A percentile compares a stretch with the other conserved stretches of the same genome.
Conservation (phyloP, 2,329 filamentous ascomycete genomes). For the Ceratocystis eucalypticola region DNA sequence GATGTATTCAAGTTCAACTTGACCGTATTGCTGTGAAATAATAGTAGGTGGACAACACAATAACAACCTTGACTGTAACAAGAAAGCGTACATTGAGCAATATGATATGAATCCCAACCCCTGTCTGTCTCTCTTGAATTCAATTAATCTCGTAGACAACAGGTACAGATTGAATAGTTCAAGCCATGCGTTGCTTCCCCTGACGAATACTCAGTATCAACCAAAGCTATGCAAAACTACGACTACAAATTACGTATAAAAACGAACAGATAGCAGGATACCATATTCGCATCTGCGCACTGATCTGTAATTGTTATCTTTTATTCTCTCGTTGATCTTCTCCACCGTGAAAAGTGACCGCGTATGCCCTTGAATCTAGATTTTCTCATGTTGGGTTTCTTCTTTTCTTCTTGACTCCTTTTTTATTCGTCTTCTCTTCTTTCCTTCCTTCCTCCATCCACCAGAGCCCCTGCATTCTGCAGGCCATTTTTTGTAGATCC, state of each 20-base stretch:
- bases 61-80: background rate
- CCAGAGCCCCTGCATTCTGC: constrained; percentile 4
- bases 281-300: too few relatives aligned
- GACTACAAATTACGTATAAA: too few relatives aligned
- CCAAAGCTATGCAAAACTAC: too few relatives aligned
- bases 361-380: background rate
- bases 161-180: too few relatives aligned
- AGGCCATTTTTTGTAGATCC: constrained; percentile 4
- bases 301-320: too few relatives aligned
- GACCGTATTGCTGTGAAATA: background rate
- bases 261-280: too few relatives aligned
- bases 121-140: too few relatives aligned
- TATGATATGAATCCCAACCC: too few relatives aligned
- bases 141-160: too few relatives aligned
- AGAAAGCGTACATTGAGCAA: background rate
- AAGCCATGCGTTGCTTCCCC: too few relatives aligned
- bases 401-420: background rate
- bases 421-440: background rate
- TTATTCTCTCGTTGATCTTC: background rate
- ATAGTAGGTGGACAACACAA: background rate
- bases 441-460: background rate
- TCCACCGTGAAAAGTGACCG: background rate
- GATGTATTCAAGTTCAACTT: too few relatives aligned
- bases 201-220: too few relatives aligned
- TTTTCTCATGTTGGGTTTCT: background rate